Percentiles rank a stretch among this genome's conserved stretches.
Conservation (phyloP, 169 alveolate genomes). For the Plasmodium gonderi region DNA sequence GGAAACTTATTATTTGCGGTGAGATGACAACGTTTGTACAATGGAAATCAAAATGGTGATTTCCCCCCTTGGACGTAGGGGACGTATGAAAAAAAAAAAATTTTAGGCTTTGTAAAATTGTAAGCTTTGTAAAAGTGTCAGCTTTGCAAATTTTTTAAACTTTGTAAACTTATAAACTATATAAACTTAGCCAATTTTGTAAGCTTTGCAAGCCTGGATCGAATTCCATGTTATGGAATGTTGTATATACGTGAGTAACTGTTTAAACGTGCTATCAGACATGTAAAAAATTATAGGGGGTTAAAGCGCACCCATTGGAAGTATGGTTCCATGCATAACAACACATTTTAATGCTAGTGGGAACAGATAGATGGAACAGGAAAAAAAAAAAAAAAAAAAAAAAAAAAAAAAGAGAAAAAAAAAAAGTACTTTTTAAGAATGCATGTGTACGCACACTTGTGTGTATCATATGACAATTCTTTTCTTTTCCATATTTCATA, state of each 20-base stretch:
- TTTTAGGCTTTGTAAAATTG: neutral
- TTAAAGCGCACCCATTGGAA: neutral
- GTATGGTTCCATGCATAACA: neutral
- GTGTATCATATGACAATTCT: neutral
- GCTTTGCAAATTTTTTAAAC: too few species aligned
- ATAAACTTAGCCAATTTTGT: neutral
- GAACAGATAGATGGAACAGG: neutral
- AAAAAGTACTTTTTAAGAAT: neutral
- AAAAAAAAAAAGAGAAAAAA: neutral
- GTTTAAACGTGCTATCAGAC: too few species aligned
- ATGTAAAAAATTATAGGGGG: neutral
- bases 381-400: constrained; percentile 1
- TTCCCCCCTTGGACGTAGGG: neutral
- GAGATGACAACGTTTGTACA: neutral
- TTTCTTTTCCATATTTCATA: neutral
- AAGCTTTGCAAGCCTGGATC: too few species aligned
- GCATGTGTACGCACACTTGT: neutral
- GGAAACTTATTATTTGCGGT: neutral
- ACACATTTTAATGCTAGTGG: neutral
- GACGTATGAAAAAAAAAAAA: constrained; percentile 1
- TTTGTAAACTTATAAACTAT: neutral
- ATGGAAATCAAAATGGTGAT: neutral
- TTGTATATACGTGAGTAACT: neutral
- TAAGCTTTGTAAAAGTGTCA: neutral
- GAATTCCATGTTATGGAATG: neutral